Conservation (phyloP, 768 basidiomycete species). For the Amanita thiersii region DNA sequence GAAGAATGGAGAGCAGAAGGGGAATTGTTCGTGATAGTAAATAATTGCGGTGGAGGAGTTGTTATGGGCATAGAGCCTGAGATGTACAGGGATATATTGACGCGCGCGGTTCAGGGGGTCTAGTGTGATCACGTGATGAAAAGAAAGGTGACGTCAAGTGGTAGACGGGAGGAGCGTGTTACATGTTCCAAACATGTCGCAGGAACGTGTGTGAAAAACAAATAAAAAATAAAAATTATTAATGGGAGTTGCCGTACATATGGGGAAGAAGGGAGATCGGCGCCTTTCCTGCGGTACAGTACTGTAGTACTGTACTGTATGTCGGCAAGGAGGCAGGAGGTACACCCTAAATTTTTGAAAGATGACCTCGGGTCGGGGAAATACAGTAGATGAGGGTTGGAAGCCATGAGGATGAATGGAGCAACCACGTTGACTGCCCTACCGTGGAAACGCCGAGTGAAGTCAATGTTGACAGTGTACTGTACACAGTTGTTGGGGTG, state of each 20-base stretch:
- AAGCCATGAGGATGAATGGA: background rate
- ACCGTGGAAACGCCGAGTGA: background rate
- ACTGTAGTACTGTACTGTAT: background rate
- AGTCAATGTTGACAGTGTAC: background rate
- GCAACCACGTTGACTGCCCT: background rate
- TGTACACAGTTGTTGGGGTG: no score
- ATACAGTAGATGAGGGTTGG: no score
- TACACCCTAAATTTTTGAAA: no score
- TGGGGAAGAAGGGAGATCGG: slow-evolving; percentile 6
- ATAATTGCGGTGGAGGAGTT: no score
- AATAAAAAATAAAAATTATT: background rate
- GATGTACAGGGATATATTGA: no score
- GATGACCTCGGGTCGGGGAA: background rate
- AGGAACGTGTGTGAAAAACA: background rate
- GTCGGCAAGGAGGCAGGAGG: background rate
- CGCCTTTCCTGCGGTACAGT: background rate
- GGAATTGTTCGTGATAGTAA: no score
- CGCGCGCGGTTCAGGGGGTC: no score
- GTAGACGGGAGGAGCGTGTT: no score
- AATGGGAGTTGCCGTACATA: slow-evolving; percentile 2
- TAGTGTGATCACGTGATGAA: no score
- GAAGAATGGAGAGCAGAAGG: background rate
- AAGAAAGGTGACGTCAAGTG: no score
- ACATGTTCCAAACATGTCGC: background rate
- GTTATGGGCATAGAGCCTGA: no score